phyloP scores from a whole-genome alignment of 2,329 filamentous ascomycete species.

The Graphilbum sp. region DNA sequence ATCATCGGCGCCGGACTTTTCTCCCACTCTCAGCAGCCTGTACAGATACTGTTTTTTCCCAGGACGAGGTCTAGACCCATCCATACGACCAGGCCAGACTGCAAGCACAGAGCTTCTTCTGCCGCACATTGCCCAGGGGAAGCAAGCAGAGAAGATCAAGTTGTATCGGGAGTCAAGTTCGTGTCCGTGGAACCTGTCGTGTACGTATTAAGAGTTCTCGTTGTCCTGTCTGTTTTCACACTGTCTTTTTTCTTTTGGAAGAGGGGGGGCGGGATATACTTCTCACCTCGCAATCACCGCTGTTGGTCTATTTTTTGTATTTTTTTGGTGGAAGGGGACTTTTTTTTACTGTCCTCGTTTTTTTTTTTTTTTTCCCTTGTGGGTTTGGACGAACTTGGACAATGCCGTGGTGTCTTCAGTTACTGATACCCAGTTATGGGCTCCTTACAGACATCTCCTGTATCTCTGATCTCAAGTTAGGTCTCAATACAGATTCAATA shows the following conservation, averaged over 20 bases:
- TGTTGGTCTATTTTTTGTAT: slow-evolving; percentile 10
- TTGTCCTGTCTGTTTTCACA: slow-evolving; percentile 9
- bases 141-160: slow-evolving; percentile 7
- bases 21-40: too few species aligned
- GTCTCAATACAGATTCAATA: slow-evolving; percentile 6
- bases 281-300: too few species aligned
- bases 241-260: slow-evolving; percentile 6
- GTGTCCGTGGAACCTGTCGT: slow-evolving; percentile 22
- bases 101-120: slow-evolving; percentile 52
- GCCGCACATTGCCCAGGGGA: slow-evolving; percentile 19
- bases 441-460: slow-evolving; percentile 8
- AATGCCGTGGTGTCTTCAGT: slow-evolving; percentile 6
- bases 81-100: slow-evolving; percentile 16
- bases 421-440: slow-evolving; percentile 10
- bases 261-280: too few species aligned
- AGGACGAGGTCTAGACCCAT: background rate
- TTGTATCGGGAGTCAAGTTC: slow-evolving; percentile 10
- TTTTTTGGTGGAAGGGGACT: too few species aligned
- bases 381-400: slow-evolving; percentile 2
- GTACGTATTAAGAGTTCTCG: slow-evolving; percentile 37
- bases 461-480: slow-evolving; percentile 8
- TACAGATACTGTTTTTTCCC: too few species aligned
- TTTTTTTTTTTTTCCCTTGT: slow-evolving; percentile 10
- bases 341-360: slow-evolving; percentile 4
- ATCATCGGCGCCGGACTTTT: too few species aligned